Percentiles rank a stretch among this genome's conserved stretches.
These are phyloP conservation scores for Parietaria judaica DNA, from an alignment of 306 rosid genomes.

Conservation along the genomic window DNA sequence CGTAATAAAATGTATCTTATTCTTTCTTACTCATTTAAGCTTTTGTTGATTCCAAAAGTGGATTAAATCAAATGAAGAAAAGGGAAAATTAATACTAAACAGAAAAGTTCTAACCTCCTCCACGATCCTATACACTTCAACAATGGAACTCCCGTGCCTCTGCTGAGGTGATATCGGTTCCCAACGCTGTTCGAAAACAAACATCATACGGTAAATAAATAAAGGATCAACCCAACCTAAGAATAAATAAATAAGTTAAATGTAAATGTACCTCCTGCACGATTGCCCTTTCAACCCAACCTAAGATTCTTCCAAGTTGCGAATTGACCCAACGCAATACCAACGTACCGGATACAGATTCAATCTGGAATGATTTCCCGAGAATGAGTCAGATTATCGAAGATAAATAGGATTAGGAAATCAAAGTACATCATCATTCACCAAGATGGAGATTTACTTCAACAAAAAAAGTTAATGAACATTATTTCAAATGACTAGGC, in stretches of 20 bases:
- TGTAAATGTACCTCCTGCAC: conserved; percentile 61
- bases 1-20: too few relatives aligned
- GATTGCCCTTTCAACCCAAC: conserved; percentile 93
- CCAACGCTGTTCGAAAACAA: conserved; percentile 53
- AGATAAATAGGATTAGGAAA: neutral
- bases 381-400: conserved; percentile 1
- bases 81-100: neutral
- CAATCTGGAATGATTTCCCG: conserved; percentile 48
- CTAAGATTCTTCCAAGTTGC: conserved; percentile 83
- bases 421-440: neutral
- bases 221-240: neutral
- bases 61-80: conserved; percentile 7
- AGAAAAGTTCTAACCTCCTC: conserved; percentile 67
- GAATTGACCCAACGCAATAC: conserved; percentile 97
- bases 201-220: neutral
- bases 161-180: conserved; percentile 91
- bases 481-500: too few relatives aligned
- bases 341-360: conserved; percentile 85
- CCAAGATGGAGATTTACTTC: neutral
- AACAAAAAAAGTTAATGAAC: too few relatives aligned
- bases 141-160: conserved; percentile 86
- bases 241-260: neutral
- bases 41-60: neutral
- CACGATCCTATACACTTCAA: conserved; percentile 93
- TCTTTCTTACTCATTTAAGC: too few relatives aligned